A percentile compares a stretch with the other conserved stretches of the same genome.
Conservation (phyloP, 2,329 filamentous ascomycete genomes). For the Pseudocercospora vitis region DNA sequence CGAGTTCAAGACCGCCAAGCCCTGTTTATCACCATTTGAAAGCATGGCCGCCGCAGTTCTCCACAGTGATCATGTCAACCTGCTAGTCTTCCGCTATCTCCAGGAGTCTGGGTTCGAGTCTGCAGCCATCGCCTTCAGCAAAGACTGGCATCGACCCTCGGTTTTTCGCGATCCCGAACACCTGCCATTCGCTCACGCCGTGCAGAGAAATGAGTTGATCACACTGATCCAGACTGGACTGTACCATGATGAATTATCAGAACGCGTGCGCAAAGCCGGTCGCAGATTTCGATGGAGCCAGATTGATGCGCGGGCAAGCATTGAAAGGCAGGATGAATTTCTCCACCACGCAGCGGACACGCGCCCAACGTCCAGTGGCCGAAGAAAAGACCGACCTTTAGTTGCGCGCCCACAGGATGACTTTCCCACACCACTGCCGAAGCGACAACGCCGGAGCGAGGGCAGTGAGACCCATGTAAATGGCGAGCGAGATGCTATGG, state of each 20-base stretch:
- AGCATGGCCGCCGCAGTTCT: constrained; percentile 37
- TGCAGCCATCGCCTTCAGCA: constrained; percentile 57
- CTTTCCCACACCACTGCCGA: constrained; percentile 36
- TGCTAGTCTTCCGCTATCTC: constrained; percentile 65
- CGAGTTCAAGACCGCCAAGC: not conserved
- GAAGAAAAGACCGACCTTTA: constrained; percentile 21
- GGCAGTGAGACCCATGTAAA: constrained; percentile 40
- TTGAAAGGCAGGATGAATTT: constrained; percentile 22
- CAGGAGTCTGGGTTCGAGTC: constrained; percentile 41
- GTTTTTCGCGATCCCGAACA: constrained; percentile 54
- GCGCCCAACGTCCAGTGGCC: constrained; percentile 16
- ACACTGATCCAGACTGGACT: constrained; percentile 65
- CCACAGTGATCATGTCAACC: constrained; percentile 65
- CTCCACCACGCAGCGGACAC: constrained; percentile 20
- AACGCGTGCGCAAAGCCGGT: constrained; percentile 27
- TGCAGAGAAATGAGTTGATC: constrained; percentile 60
- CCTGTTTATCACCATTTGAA: not conserved
- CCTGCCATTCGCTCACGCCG: constrained; percentile 61
- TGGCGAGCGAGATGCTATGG: constrained; percentile 48
- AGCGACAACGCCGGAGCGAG: constrained; percentile 37
- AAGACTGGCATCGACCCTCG: constrained; percentile 57
- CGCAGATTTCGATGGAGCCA: constrained; percentile 32
- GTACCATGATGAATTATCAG: constrained; percentile 44
- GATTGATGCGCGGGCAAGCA: constrained; percentile 26
- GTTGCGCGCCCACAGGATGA: constrained; percentile 31